A percentile compares a stretch with the other conserved stretches of the same genome.
Evolutionary conservation across 495 filamentous ascomycete genomes (phyloP).

Genomic region (Trypethelium eluteriae): DNA sequence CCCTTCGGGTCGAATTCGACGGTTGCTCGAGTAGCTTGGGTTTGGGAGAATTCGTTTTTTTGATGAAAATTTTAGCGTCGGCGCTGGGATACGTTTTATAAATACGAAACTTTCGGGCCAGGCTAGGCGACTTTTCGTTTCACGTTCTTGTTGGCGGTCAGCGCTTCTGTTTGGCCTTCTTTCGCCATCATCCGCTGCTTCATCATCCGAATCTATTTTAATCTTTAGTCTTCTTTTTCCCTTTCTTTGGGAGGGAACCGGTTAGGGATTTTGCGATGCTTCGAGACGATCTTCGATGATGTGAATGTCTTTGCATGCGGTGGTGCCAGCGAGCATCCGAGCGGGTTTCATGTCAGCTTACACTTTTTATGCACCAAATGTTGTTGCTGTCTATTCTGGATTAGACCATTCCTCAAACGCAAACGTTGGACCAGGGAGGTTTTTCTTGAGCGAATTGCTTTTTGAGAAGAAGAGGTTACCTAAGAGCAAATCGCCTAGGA

Average conservation of each 20-base stretch:
- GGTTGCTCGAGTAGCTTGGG: not conserved
- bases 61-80: not conserved
- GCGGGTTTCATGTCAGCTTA: not conserved
- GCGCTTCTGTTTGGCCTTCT: not conserved
- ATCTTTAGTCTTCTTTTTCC: not conserved
- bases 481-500: not conserved
- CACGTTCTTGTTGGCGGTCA: not conserved
- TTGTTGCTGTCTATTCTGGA: not conserved
- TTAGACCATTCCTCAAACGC: not conserved
- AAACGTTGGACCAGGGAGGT: not conserved
- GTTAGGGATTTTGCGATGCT: not conserved
- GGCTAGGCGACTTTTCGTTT: not conserved
- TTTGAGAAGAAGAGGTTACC: not conserved
- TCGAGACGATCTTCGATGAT: not conserved
- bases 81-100: not conserved
- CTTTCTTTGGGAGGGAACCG: not conserved
- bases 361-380: not conserved
- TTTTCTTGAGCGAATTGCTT: not conserved
- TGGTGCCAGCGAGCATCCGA: slow-evolving; percentile 1
- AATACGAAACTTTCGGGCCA: not conserved
- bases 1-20: not conserved
- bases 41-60: not conserved
- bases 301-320: not conserved
- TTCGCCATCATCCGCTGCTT: not conserved
- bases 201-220: not conserved